A percentile compares a stretch with the other conserved stretches of the same genome.
Conservation (phyloP, 352 stramenopile species). For the Phytophthora capsici region DNA sequence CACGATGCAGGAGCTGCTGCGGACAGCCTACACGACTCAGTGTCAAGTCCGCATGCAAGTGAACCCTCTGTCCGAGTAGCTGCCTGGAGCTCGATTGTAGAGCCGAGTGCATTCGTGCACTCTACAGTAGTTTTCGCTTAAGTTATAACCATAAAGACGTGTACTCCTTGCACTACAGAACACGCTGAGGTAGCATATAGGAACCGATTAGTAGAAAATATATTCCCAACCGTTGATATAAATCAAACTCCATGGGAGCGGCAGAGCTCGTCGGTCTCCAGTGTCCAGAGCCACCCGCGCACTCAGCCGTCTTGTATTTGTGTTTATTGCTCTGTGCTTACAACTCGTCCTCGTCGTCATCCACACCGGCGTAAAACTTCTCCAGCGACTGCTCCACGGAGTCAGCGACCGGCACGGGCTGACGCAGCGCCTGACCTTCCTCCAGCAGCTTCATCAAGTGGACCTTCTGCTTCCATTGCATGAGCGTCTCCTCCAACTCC, state of each 20-base stretch:
- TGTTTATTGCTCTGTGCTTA: constrained; percentile 22
- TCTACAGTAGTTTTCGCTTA: constrained; percentile 31
- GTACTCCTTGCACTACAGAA: too few species aligned
- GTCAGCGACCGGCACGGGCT: constrained; percentile 41
- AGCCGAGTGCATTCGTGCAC: neutral
- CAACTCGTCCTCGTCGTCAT: constrained; percentile 73
- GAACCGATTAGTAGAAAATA: constrained; percentile 23
- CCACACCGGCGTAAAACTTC: constrained; percentile 83
- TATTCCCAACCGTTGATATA: constrained; percentile 7
- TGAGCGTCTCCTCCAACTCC: constrained; percentile 97
- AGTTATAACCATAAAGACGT: constrained; percentile 40
- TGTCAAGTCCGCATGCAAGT: constrained; percentile 85
- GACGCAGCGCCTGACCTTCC: constrained; percentile 60
- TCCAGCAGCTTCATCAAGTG: constrained; percentile 92
- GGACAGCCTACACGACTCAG: constrained; percentile 85
- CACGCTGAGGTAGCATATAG: constrained; percentile 5
- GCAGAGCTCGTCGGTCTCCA: constrained; percentile 3
- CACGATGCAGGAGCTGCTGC: constrained; percentile 87
- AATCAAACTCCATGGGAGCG: constrained; percentile 28
- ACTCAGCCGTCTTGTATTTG: constrained; percentile 26
- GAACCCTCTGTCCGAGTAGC: constrained; percentile 53
- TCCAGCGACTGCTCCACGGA: constrained; percentile 71
- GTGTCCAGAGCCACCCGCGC: neutral
- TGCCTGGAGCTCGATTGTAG: constrained; percentile 29
- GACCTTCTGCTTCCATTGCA: constrained; percentile 98